Conservation (phyloP, 352 stramenopile species). For the Thalassiosira pacifica region DNA sequence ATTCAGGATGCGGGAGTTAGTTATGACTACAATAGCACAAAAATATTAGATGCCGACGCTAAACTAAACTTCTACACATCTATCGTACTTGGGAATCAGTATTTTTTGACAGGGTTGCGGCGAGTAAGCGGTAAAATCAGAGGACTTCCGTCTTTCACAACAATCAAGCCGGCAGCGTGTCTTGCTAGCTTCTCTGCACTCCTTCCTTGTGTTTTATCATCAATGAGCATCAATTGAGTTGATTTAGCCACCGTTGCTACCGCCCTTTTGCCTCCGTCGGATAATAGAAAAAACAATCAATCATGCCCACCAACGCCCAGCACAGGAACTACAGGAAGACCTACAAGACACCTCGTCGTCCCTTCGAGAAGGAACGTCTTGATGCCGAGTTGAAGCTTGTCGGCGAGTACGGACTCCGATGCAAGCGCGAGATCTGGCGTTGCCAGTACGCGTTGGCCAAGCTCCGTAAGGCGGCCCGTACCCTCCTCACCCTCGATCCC, state of each 20-base stretch:
- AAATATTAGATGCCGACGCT: too few relatives aligned
- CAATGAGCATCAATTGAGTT: constrained; percentile 1
- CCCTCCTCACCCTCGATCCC: constrained; percentile 96
- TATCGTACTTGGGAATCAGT: too few relatives aligned
- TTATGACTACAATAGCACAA: too few relatives aligned
- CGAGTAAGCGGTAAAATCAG: too few relatives aligned
- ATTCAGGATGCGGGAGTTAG: too few relatives aligned
- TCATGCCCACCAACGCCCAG: constrained; percentile 69
- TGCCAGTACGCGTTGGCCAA: constrained; percentile 99
- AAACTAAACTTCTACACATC: too few relatives aligned
- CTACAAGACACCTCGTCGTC: constrained; percentile 98
- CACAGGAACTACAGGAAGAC: constrained; percentile 93
- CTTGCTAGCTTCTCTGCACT: too few relatives aligned
- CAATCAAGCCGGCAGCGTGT: too few relatives aligned
- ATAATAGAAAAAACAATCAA: constrained; percentile 23
- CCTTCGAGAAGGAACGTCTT: constrained; percentile 99
- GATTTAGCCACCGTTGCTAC: too few relatives aligned
- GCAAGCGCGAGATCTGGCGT: constrained; percentile 99
- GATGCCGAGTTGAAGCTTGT: constrained; percentile 99
- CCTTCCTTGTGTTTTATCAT: too few relatives aligned
- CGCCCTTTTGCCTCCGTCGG: not conserved
- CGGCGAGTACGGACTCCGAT: constrained; percentile 99
- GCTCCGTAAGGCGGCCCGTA: constrained; percentile 98
- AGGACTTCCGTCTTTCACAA: too few relatives aligned
- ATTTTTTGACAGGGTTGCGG: too few relatives aligned